Percentiles rank a stretch among this genome's conserved stretches.
These are phyloP conservation scores for Penicillium verrucosum DNA, from an alignment of 2,329 filamentous ascomycete genomes.

Conservation along the genomic window DNA sequence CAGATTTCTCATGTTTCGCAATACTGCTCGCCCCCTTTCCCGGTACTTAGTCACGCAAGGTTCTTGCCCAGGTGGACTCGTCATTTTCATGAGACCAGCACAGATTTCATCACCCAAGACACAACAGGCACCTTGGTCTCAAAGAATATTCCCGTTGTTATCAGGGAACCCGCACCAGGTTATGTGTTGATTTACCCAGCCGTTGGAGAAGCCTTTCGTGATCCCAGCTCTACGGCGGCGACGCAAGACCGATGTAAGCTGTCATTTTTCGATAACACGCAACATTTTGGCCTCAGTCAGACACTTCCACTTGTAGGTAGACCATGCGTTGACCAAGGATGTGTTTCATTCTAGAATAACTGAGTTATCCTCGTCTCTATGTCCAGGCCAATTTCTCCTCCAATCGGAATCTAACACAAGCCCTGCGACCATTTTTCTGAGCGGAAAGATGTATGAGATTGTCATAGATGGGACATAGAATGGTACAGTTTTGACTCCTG, in stretches of 20 bases:
- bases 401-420: too few relatives aligned
- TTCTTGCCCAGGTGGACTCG: constrained; percentile 3
- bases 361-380: constrained; percentile 26
- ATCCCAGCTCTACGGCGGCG: constrained; percentile 16
- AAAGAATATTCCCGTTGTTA: constrained; percentile 14
- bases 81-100: constrained; percentile 24
- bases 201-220: constrained; percentile 22
- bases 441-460: too few relatives aligned
- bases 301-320: neutral
- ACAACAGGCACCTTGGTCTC: constrained; percentile 17
- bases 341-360: constrained; percentile 14
- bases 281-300: constrained; percentile 27
- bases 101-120: constrained; percentile 21
- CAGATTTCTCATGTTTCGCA: constrained; percentile 12
- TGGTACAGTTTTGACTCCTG: too few relatives aligned
- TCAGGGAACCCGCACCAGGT: neutral
- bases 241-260: constrained; percentile 23
- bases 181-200: constrained; percentile 18
- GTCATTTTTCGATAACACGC: constrained; percentile 27
- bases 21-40: constrained; percentile 9
- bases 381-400: constrained; percentile 7
- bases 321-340: neutral
- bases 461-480: too few relatives aligned
- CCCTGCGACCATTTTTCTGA: too few relatives aligned
- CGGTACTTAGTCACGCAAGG: neutral